Conservation (phyloP, 345 rosid species). For the Orychophragmus violaceus region DNA sequence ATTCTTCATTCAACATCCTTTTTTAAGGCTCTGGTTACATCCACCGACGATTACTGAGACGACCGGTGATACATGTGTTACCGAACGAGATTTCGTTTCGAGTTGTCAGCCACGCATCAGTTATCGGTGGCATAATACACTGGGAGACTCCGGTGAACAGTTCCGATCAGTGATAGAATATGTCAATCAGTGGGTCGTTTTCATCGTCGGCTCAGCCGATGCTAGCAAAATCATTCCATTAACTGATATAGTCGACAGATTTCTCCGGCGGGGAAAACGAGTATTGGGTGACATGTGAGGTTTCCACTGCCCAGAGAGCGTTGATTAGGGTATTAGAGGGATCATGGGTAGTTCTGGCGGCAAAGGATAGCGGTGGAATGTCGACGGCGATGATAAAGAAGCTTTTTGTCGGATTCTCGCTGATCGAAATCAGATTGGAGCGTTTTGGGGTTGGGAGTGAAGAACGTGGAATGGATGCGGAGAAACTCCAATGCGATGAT, state of each 20-base stretch:
- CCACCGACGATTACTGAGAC: conserved; percentile 9
- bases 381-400: conserved; percentile 22
- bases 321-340: conserved; percentile 56
- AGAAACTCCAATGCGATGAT: conserved; percentile 46
- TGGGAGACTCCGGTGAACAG: conserved; percentile 32
- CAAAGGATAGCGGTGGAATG: conserved; percentile 23
- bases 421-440: conserved; percentile 44
- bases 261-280: not conserved
- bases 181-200: conserved; percentile 35
- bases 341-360: conserved; percentile 45
- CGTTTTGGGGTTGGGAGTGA: conserved; percentile 47
- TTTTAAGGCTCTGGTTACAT: no score
- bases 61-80: conserved; percentile 9
- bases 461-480: conserved; percentile 43
- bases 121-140: conserved; percentile 39
- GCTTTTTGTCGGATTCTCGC: conserved; percentile 57
- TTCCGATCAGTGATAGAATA: no score
- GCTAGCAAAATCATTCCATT: conserved; percentile 27
- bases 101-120: conserved; percentile 38
- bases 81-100: conserved; percentile 33
- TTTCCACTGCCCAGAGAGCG: conserved; percentile 53
- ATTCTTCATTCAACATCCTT: no score
- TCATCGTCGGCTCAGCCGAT: conserved; percentile 36
- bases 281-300: conserved; percentile 32
- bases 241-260: conserved; percentile 24